These are phyloP conservation scores for Metschnikowia picachoensis DNA, from an alignment of 805 yeast genomes.

Conservation along the genomic window DNA sequence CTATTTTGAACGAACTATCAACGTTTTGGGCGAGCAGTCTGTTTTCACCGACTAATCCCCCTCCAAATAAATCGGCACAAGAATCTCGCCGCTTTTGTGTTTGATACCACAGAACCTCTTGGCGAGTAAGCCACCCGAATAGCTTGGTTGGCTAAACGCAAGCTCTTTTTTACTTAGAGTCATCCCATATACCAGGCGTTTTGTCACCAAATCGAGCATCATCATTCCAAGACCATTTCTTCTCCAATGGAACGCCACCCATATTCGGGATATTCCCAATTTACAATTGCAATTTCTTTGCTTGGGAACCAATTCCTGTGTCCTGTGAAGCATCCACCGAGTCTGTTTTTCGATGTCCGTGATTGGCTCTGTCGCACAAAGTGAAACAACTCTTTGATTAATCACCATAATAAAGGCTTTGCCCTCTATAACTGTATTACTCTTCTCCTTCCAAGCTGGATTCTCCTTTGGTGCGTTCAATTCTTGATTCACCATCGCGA, in stretches of 20 bases:
- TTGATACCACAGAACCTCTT: constrained; percentile 48
- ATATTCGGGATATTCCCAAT: constrained; percentile 40
- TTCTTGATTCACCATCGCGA: constrained; percentile 55
- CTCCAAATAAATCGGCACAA: constrained; percentile 49
- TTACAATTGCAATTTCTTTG: constrained; percentile 33
- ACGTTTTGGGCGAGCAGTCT: constrained; percentile 14
- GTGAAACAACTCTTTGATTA: constrained; percentile 48
- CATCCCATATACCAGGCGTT: constrained; percentile 48
- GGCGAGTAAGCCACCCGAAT: constrained; percentile 60
- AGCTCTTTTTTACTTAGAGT: constrained; percentile 39
- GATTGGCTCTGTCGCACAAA: constrained; percentile 50
- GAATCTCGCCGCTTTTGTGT: constrained; percentile 49
- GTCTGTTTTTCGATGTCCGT: constrained; percentile 28
- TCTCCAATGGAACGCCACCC: constrained; percentile 46
- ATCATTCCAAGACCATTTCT: constrained; percentile 46
- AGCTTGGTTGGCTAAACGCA: constrained; percentile 74
- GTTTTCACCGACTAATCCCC: constrained; percentile 18
- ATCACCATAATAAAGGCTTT: constrained; percentile 47
- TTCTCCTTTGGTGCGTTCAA: constrained; percentile 50
- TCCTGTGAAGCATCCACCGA: constrained; percentile 57
- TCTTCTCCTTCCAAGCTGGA: constrained; percentile 25
- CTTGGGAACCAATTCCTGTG: constrained; percentile 48
- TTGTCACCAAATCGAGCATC: constrained; percentile 42
- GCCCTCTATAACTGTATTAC: constrained; percentile 5
- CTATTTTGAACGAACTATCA: constrained; percentile 38